Base-by-base conservation (phyloP, 805 yeast genomes). In the Saccharomycodes ludwigii region DNA sequence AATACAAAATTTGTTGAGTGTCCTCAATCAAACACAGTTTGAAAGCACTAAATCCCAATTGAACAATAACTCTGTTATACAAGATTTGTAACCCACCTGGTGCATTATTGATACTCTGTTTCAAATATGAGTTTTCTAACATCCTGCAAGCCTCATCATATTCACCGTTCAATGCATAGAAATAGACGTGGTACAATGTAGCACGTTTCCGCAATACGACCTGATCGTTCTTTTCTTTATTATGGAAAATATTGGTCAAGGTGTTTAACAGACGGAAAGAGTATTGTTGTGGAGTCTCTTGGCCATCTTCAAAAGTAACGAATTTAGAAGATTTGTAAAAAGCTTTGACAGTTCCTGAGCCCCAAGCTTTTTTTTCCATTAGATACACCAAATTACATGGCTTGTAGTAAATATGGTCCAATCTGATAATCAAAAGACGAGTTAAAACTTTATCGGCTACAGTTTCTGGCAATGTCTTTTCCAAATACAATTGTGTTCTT, bases 11-110 rank as follows among this genome's bases (percentile, higher is more conserved):
- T 63, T 82, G 91, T 58, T 83, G 93, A 36, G 91, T 67, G 54
- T 91, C 97, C 46, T 68, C 71, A 47, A 86, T 73, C 44, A 80
- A 68, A 15, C 97, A 96, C 32, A 71, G 60, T 56, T 95, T 76
- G 76, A 91, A 91, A 11, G 98, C 97, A 56, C 93, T 76, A 43
- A 91, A 70, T 37, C 98, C 99, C 41, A 93, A 71, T 61, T 91
- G 98, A 40, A 84, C 96, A 40, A 91, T 70, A 12, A 95, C 85
- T 58, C 99, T 73, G 69, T 91, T 91, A 70, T 84, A 91, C 46
- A 84, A 68, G 34, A 91, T 85, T 68, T 91, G 98, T 44, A 88
- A 61, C 22, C 76, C 63, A 21, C 93, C 73, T 47, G 88, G 97
- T 21, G 94, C 78, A 30, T 76, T 71, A 56, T 82, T 83, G 45